A percentile compares a stretch with the other conserved stretches of the same genome.
These are phyloP conservation scores for Baorangia bicolor DNA, from an alignment of 768 basidiomycete genomes.

Conservation along the genomic window DNA sequence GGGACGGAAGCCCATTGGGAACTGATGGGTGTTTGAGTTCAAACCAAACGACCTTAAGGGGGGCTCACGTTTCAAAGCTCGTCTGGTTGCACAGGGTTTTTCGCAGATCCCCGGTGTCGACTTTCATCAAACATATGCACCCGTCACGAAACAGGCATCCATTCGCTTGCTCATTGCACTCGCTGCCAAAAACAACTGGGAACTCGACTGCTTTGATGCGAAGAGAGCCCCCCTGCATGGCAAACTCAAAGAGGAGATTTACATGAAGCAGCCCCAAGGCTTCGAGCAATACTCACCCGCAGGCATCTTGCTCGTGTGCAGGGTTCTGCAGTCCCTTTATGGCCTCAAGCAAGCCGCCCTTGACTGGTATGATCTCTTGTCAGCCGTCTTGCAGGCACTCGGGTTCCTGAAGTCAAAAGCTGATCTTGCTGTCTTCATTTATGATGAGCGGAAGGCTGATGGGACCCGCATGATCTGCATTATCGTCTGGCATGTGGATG, in stretches of 20 bases:
- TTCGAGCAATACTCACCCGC: slow-evolving; percentile 19
- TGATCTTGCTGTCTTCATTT: neutral
- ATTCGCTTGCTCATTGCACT: neutral
- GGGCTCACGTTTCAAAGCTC: too few species aligned
- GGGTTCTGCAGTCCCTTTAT: neutral
- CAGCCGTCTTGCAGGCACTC: rapidly evolving
- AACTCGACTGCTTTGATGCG: slow-evolving; percentile 7
- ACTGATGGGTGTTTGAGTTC: slow-evolving; percentile 9
- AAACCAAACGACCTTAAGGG: neutral
- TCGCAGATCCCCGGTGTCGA: neutral
- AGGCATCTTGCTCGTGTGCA: neutral
- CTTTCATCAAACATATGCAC: too few species aligned
- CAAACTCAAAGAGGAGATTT: slow-evolving; percentile 23
- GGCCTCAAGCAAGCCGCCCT: slow-evolving; percentile 2
- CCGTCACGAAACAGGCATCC: neutral
- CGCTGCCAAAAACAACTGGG: neutral
- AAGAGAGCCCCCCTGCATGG: slow-evolving; percentile 3
- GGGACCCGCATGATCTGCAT: neutral
- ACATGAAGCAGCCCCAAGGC: slow-evolving; percentile 36
- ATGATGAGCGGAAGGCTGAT: rapidly evolving
- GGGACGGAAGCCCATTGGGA: neutral
- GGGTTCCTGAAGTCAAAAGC: neutral
- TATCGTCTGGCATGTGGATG: slow-evolving; percentile 10
- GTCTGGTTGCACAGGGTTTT: neutral
- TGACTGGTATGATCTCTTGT: neutral